phyloP scores from a whole-genome alignment of 495 filamentous ascomycete genomes.

The Penicillium crystallinum region DNA sequence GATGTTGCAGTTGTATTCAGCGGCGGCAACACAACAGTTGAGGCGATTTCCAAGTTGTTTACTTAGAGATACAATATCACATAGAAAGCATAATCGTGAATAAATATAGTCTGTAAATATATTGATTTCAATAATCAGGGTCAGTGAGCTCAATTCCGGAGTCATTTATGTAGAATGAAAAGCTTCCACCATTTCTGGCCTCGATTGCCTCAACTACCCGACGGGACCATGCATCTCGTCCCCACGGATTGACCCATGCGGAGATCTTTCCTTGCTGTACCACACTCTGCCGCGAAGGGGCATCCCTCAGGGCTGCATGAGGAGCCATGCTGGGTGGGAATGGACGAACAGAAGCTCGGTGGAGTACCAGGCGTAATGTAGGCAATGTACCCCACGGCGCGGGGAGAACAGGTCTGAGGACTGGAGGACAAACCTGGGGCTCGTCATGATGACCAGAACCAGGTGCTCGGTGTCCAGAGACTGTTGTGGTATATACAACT shows the following conservation, averaged over 20 bases:
- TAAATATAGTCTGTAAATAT: not conserved
- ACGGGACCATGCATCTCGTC: conserved; percentile 39
- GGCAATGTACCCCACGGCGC: conserved; percentile 45
- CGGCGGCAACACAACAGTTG: conserved; percentile 87
- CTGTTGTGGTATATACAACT: conserved; percentile 35
- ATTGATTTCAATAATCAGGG: conserved; percentile 6
- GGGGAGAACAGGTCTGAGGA: conserved; percentile 39
- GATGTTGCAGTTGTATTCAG: conserved; percentile 83
- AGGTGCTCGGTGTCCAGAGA: conserved; percentile 22
- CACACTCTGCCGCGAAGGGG: conserved; percentile 36
- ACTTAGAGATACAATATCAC: conserved; percentile 13
- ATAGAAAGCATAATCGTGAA: not conserved
- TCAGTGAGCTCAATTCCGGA: conserved; percentile 16
- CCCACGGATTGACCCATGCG: conserved; percentile 44
- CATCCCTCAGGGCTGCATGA: conserved; percentile 51
- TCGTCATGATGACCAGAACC: conserved; percentile 33
- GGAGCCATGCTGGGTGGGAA: conserved; percentile 53
- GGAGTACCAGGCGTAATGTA: conserved; percentile 42
- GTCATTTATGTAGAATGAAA: conserved; percentile 24
- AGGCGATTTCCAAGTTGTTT: conserved; percentile 53
- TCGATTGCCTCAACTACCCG: conserved; percentile 30
- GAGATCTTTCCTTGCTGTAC: conserved; percentile 38
- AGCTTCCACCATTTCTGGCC: conserved; percentile 26
- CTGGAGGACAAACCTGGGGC: conserved; percentile 27
- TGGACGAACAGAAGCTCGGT: conserved; percentile 38